These are phyloP conservation scores for Sutorius eximius DNA, from an alignment of 1,284 basidiomycete species.

Conservation along the genomic window DNA sequence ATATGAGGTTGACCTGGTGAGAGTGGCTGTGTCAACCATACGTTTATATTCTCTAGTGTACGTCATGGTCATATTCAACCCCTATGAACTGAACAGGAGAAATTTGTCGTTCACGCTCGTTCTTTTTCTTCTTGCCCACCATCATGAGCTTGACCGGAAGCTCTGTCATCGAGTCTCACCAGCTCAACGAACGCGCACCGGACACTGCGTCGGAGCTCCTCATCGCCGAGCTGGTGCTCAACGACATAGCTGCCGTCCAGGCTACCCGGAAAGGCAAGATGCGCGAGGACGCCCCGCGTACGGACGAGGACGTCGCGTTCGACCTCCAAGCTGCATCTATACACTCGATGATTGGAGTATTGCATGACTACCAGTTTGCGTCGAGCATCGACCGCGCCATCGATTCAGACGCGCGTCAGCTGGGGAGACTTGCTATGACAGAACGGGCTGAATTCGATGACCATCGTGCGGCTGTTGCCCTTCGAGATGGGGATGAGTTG, in stretches of 20 bases:
- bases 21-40: background rate
- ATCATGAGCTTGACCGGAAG: constrained; percentile 10
- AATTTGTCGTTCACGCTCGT: background rate
- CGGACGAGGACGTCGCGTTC: constrained; percentile 53
- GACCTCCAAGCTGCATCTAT: constrained; percentile 45
- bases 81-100: too few relatives aligned
- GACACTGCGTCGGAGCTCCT: constrained; percentile 26
- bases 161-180: constrained; percentile 16
- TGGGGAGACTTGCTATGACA: background rate
- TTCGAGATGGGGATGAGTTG: constrained; percentile 16
- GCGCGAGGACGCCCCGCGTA: constrained; percentile 27
- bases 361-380: constrained; percentile 40
- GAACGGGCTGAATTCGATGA: constrained; percentile 27
- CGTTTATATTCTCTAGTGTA: background rate
- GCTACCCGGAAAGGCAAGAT: constrained; percentile 42
- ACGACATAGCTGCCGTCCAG: constrained; percentile 42
- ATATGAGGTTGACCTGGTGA: constrained; percentile 9
- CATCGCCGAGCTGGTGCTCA: constrained; percentile 31
- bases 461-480: constrained; percentile 19
- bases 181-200: background rate
- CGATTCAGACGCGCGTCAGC: constrained; percentile 10
- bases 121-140: background rate
- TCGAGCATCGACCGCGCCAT: constrained; percentile 38
- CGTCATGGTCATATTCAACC: background rate
- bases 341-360: constrained; percentile 31